Base-by-base conservation (phyloP, 2,329 filamentous ascomycete species). In the Tolypocladium cylindrosporum region DNA sequence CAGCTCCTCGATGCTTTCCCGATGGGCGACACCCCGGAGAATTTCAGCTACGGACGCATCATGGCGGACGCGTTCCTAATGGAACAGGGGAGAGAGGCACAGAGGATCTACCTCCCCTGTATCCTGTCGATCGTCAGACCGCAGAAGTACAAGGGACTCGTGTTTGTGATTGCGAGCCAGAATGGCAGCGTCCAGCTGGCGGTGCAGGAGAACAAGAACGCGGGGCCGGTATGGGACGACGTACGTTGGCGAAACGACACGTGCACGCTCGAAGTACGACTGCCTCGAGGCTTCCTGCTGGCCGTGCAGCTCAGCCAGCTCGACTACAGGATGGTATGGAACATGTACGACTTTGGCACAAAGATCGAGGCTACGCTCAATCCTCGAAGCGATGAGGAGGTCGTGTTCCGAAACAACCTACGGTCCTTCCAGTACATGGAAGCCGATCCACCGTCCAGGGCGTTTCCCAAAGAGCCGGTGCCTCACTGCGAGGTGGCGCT, bases 361-460 rank as follows among this genome's bases (percentile, higher is more conserved):
- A 90, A 89, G 65, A 84, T 93, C 2, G 87, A 91, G 66, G 79
- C 80, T 34, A 89, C 84, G 55, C 77, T 96, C 48, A 84, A 84
- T 41, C 84, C 86, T 8, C 81, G 84, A 45, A 77, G 79, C 37
- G 88, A 90, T 56, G 92, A 97, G 72, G 77, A 77, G 2, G 72
- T 88, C 58, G 78, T 88, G 2, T 91, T 90, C 68, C 84, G 87
- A 65, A 80, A 83, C 9, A 85, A 82, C 1, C 75, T 96, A 10
- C 83, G 84, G 51, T 82, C 86, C 34, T 90, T 95, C 62, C 89
- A 93, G 66, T 94, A 93, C 68, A 87, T 91, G 66, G 90, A 95
- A 66, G 79, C 86, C 1, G 82, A 84, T 63, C 77, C 84, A n/a
- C 79, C 88, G 59, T 79, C 87, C 16, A 81, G 85, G 59, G 79